Evolutionary conservation across 345 rosid species (phyloP).

Genomic region (Reutealis trisperma): DNA sequence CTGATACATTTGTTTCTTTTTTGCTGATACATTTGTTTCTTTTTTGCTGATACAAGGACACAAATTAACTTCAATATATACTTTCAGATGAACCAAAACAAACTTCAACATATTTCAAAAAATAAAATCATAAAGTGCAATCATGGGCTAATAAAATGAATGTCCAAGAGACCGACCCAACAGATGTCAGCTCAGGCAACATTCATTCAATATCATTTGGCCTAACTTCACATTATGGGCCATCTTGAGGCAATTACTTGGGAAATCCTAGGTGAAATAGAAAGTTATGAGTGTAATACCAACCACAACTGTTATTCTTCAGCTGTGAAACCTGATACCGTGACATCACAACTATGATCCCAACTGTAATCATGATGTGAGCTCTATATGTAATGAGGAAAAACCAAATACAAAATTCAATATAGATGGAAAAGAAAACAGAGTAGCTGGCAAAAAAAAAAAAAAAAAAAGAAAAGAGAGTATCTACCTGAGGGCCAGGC

Average conservation of each 20-base stretch:
- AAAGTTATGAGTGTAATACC: background rate
- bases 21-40: too few species aligned
- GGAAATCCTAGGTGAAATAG: background rate
- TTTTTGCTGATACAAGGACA: background rate
- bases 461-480: too few species aligned
- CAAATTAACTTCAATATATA: too few species aligned
- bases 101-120: too few species aligned
- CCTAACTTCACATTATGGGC: background rate
- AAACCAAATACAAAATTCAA: background rate
- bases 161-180: background rate
- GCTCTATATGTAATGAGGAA: background rate
- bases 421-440: background rate
- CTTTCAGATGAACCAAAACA: background rate
- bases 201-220: background rate
- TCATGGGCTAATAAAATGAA: background rate
- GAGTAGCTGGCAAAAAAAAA: too few species aligned
- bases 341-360: background rate
- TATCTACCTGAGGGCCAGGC: too few species aligned
- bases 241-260: background rate
- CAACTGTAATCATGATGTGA: background rate
- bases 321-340: background rate
- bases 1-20: background rate
- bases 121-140: background rate
- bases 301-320: background rate
- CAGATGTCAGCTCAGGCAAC: background rate